Evolutionary conservation across 495 filamentous ascomycete genomes (phyloP).

Genomic region (Aspergillus incahuasiensis): DNA sequence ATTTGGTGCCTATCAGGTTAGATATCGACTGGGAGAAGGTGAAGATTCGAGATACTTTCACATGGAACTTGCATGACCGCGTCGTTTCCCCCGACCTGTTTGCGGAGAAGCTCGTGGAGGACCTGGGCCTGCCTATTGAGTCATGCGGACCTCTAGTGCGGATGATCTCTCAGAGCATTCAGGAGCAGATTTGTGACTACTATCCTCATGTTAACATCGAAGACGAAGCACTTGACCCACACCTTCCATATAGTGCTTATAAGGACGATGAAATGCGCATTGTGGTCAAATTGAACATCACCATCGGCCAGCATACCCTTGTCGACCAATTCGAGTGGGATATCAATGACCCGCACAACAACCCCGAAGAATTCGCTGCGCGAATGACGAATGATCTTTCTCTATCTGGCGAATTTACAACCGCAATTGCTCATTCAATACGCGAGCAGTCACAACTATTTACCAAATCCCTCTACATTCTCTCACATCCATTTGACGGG

Average conservation of each 20-base stretch:
- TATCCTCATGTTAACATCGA: constrained; percentile 86
- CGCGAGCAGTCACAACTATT: constrained; percentile 93
- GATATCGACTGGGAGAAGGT: constrained; percentile 96
- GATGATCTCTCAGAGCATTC: constrained; percentile 72
- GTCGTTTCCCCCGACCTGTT: constrained; percentile 74
- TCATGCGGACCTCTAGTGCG: constrained; percentile 60
- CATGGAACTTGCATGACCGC: constrained; percentile 94
- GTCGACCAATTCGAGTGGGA: constrained; percentile 99
- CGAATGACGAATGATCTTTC: constrained; percentile 88
- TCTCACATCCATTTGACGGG: constrained; percentile 92
- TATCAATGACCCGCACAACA: constrained; percentile 90
- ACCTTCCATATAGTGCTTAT: constrained; percentile 86
- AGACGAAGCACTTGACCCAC: constrained; percentile 85
- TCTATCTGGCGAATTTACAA: constrained; percentile 92
- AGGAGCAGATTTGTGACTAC: constrained; percentile 88
- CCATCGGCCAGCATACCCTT: constrained; percentile 89
- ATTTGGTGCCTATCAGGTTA: constrained; percentile 83
- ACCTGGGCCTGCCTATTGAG: constrained; percentile 73
- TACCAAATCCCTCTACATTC: constrained; percentile 86
- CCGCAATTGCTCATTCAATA: constrained; percentile 94
- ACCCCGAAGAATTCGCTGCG: constrained; percentile 86
- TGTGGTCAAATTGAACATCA: constrained; percentile 91
- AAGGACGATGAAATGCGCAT: constrained; percentile 99
- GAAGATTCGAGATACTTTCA: constrained; percentile 95
- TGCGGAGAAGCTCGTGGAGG: constrained; percentile 84